Base-by-base conservation (phyloP, 495 filamentous ascomycete species). In the Xylaria curta region DNA sequence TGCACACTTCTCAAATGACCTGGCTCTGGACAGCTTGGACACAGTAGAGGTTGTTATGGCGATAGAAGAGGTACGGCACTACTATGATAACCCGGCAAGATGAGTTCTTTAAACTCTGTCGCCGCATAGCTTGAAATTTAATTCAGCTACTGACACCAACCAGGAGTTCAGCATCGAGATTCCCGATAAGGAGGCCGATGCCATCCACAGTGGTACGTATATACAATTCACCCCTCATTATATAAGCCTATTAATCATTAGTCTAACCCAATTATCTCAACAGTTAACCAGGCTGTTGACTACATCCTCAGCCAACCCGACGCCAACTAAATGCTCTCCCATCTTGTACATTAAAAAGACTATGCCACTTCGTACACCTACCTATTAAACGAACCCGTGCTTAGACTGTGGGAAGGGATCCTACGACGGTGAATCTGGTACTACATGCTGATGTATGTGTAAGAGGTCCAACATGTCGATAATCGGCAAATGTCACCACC, bases 111-210 rank as follows among this genome's bases (percentile, higher is more conserved):
- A 31, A 28, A 28, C 17, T 15, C 46, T 15, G 17, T 38, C 4
- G 33, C 54, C 13, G 12, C 0, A 21, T 68, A 3, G 40, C 12
- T 47, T 36, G 21, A 21, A n/a, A 5, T n/a, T 31, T 40, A 12
- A 12, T 31, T 54, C 6, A 33, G 40, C 49, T 72, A 60, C 76
- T 85, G 71, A 86, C 70, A 73, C 49, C 70, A 61, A 76, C 82
- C 79, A 98, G 95, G 96, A 99, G 83, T 99, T 99, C 85, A 98
- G 94, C 90, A 96, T 99, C 85, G 96, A 99, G 89, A 99, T 99
- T 82, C 97, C 96, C 74, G 96, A 99, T 84, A 98, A 98, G 88
- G 95, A 98, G 79, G 97, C 96, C 74, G 96, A 99, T 85, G 87
- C 89, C 74, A 97, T 99, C 82, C 93, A 95, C 88, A 97, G 94